Conservation (phyloP, 208 protist genomes). For the Trypanosoma theileri region DNA sequence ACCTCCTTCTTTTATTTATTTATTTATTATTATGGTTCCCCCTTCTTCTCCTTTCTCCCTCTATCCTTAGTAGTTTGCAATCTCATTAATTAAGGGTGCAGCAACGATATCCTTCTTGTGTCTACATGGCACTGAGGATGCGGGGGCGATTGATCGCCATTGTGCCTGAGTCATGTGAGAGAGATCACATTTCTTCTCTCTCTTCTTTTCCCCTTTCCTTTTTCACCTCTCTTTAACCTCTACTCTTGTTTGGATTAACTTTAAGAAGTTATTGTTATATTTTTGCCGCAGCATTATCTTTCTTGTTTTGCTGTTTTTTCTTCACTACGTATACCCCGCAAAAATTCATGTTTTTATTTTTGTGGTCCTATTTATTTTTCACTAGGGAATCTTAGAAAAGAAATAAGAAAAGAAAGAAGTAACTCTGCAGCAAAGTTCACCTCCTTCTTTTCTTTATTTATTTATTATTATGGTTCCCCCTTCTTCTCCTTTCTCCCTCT, state of each 20-base stretch:
- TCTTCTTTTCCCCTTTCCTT: too few relatives aligned
- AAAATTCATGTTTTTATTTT: not conserved
- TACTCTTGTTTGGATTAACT: too few relatives aligned
- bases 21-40: too few relatives aligned
- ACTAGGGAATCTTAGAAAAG: not conserved
- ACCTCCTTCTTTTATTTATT: too few relatives aligned
- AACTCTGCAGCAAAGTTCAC: too few relatives aligned
- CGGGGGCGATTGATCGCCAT: conserved; percentile 34
- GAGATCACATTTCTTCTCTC: conserved; percentile 34
- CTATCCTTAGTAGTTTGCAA: too few relatives aligned
- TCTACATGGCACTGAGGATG: conserved; percentile 7
- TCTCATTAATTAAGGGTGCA: conserved; percentile 60
- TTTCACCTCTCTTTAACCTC: not conserved
- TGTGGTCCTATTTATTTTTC: not conserved
- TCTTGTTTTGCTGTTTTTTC: conserved; percentile 20
- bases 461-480: not conserved
- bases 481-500: too few relatives aligned
- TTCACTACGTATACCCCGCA: not conserved
- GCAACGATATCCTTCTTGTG: conserved; percentile 15
- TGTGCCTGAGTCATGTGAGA: conserved; percentile 90
- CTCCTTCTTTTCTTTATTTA: too few relatives aligned
- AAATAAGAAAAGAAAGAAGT: not conserved
- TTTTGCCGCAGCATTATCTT: conserved; percentile 1
- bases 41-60: too few relatives aligned
- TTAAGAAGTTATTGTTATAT: conserved; percentile 3